Evolutionary conservation across 1,284 basidiomycete species (phyloP).

Genomic region (Puccinia coronata): DNA sequence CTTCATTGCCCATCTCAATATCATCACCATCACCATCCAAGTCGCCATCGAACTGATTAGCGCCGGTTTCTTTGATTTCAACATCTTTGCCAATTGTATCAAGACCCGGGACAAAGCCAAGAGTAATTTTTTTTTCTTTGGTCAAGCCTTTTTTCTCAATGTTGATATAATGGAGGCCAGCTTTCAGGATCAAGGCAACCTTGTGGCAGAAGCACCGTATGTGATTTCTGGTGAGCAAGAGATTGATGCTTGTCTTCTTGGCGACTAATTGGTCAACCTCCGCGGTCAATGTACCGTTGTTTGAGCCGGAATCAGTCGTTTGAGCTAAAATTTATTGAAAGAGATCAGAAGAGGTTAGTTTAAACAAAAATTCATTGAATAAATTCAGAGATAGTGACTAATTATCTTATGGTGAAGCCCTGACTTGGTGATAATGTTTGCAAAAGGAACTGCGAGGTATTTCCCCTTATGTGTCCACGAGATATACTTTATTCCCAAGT

Average conservation of each 20-base stretch:
- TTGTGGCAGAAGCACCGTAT: constrained; percentile 10
- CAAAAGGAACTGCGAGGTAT: constrained; percentile 18
- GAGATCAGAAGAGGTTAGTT: too few relatives aligned
- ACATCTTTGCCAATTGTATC: too few relatives aligned
- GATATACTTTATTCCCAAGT: constrained; percentile 11
- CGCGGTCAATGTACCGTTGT: not conserved
- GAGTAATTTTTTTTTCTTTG: too few relatives aligned
- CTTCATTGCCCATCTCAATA: too few relatives aligned
- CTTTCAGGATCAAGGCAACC: not conserved
- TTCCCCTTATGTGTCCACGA: constrained; percentile 5
- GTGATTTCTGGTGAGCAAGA: not conserved
- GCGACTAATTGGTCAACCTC: not conserved
- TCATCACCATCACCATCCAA: too few relatives aligned
- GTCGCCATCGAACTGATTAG: too few relatives aligned
- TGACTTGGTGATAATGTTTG: not conserved
- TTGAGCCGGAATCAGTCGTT: not conserved
- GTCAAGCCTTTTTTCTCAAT: too few relatives aligned
- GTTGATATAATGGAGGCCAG: not conserved
- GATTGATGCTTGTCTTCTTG: not conserved
- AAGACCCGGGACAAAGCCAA: too few relatives aligned
- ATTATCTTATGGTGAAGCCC: constrained; percentile 18
- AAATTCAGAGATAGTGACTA: not conserved
- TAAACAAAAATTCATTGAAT: not conserved
- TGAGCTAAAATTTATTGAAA: not conserved
- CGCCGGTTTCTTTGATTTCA: too few relatives aligned